Evolutionary conservation across 1,139 yeast genomes (phyloP).

Genomic region (Yamadazyma epiphylla): DNA sequence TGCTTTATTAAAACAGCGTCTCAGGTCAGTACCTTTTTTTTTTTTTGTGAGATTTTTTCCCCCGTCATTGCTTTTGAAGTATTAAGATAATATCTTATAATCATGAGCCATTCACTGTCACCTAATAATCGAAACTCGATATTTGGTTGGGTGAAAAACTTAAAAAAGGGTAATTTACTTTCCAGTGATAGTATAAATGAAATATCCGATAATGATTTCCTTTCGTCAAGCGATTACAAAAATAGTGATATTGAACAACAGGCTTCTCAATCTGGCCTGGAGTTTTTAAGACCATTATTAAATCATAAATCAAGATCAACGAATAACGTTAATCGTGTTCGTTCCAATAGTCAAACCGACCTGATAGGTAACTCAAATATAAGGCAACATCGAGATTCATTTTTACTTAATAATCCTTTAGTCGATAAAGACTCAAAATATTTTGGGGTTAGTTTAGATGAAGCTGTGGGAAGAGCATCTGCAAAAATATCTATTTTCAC

Average conservation of each 20-base stretch:
- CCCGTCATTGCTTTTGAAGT: too few species aligned
- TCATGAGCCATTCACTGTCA: slow-evolving; percentile 41
- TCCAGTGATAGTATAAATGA: slow-evolving; percentile 43
- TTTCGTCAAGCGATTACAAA: slow-evolving; percentile 16
- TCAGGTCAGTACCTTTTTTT: too few species aligned
- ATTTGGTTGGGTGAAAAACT: slow-evolving; percentile 48
- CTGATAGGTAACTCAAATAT: slow-evolving; percentile 19
- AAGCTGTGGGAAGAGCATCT: slow-evolving; percentile 69
- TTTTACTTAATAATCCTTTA: slow-evolving; percentile 42
- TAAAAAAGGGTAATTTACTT: slow-evolving; percentile 35
- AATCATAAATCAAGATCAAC: slow-evolving; percentile 50
- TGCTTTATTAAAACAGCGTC: too few species aligned
- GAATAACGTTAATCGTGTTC: slow-evolving; percentile 41
- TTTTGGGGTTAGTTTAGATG: slow-evolving; percentile 79
- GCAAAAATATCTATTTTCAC: slow-evolving; percentile 68
- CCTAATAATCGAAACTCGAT: slow-evolving; percentile 40
- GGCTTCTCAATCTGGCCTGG: slow-evolving; percentile 14
- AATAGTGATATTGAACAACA: slow-evolving; percentile 20
- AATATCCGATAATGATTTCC: slow-evolving; percentile 23
- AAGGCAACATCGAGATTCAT: slow-evolving; percentile 55
- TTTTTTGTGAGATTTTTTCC: too few species aligned
- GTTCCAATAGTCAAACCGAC: slow-evolving; percentile 35
- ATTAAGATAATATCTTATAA: too few species aligned
- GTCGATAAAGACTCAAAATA: slow-evolving; percentile 53
- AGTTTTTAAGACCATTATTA: slow-evolving; percentile 43